Percentiles rank a stretch among this genome's conserved stretches.
phyloP scores from a whole-genome alignment of 768 basidiomycete genomes.

The Kwoniella mangroviensis region DNA sequence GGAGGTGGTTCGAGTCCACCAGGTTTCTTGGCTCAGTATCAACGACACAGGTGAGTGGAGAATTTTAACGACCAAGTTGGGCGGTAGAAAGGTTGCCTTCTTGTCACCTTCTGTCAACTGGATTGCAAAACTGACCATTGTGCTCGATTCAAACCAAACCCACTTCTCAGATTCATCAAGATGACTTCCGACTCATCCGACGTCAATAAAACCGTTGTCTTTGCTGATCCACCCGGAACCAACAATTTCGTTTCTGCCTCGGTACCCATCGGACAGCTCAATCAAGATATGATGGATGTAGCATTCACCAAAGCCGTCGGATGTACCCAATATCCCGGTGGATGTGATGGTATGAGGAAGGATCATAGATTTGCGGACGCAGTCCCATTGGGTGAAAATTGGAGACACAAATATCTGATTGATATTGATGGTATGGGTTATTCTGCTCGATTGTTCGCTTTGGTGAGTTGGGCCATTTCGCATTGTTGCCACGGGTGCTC shows the following conservation, averaged over 20 bases:
- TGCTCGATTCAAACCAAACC: no score
- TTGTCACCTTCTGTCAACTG: no score
- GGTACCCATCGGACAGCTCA: constrained; percentile 68
- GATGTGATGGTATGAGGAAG: constrained; percentile 67
- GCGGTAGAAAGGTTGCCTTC: no score
- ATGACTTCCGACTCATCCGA: constrained; percentile 70
- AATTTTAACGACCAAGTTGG: no score
- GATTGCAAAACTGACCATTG: no score
- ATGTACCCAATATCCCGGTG: constrained; percentile 70
- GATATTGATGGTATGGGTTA: constrained; percentile 97
- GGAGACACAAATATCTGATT: constrained; percentile 89
- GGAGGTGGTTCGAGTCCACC: constrained; percentile 88
- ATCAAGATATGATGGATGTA: constrained; percentile 80
- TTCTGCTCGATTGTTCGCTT: constrained; percentile 75
- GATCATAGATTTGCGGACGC: constrained; percentile 74
- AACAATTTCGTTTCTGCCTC: constrained; percentile 67
- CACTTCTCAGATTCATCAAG: constrained; percentile 78
- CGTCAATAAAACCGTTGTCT: constrained; percentile 68
- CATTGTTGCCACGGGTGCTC: no score
- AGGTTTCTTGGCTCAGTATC: constrained; percentile 80
- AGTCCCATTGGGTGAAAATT: constrained; percentile 81
- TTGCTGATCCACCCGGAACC: constrained; percentile 69
- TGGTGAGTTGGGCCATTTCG: constrained; percentile 37
- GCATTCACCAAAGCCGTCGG: constrained; percentile 81
- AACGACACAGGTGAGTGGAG: constrained; percentile 61